phyloP scores from a whole-genome alignment of 345 rosid genomes.

The Eucalyptus leucophloia region DNA sequence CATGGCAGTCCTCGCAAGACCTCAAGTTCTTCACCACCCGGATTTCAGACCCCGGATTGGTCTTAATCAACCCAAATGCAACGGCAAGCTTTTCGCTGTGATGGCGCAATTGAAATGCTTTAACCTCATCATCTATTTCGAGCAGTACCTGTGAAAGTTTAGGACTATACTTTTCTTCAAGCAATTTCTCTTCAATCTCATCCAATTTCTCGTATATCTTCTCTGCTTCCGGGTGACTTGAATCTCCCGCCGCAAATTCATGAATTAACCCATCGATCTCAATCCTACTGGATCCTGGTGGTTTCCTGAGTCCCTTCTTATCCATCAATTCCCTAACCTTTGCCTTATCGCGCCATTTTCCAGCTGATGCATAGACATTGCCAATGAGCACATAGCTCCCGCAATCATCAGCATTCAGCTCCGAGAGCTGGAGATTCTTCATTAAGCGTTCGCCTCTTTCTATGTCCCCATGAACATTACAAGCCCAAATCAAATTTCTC shows the following conservation, averaged over 20 bases:
- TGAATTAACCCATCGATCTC: background rate
- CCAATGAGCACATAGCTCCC: background rate
- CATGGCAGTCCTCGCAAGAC: slow-evolving; percentile 7
- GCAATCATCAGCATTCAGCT: background rate
- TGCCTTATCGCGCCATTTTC: slow-evolving; percentile 1
- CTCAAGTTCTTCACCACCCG: slow-evolving; percentile 9
- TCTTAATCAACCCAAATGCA: background rate
- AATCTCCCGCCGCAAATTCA: background rate
- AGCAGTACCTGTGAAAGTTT: slow-evolving; percentile 2
- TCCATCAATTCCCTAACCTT: background rate
- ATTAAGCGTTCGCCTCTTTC: slow-evolving; percentile 1
- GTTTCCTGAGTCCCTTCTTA: background rate
- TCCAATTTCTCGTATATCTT: background rate
- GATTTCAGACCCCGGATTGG: background rate
- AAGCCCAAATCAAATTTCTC: slow-evolving; percentile 16
- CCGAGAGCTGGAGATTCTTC: background rate
- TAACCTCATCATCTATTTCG: background rate
- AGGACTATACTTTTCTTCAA: background rate
- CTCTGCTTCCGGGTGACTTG: background rate
- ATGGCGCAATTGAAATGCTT: background rate
- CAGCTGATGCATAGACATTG: background rate
- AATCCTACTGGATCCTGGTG: slow-evolving; percentile 4
- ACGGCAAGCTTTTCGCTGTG: slow-evolving; percentile 6
- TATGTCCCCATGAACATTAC: slow-evolving; percentile 3
- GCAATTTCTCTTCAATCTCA: background rate